Evolutionary conservation across 305 asterid genomes (phyloP).

Genomic region (Rubia tinctorum): DNA sequence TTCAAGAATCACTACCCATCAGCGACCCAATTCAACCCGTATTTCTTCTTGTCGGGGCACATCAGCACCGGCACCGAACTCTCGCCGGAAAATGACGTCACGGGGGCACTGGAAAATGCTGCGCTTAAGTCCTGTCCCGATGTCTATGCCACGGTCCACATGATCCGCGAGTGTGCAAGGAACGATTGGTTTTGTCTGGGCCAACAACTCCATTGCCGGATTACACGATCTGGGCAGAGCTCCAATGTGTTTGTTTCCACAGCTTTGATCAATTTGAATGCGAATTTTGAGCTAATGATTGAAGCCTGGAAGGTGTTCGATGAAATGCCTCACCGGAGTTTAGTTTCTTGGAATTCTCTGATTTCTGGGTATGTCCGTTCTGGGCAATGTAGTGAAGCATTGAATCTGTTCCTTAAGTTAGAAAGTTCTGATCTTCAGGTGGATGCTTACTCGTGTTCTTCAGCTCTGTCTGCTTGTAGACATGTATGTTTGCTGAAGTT

Average conservation of each 20-base stretch:
- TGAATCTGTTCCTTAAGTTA: conserved; percentile 42
- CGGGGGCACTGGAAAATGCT: conserved; percentile 12
- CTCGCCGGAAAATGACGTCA: conserved; percentile 17
- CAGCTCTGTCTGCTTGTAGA: conserved; percentile 68
- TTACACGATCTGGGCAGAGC: conserved; percentile 45
- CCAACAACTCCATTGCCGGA: conserved; percentile 56
- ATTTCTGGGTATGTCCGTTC: conserved; percentile 64
- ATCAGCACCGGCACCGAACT: conserved; percentile 18
- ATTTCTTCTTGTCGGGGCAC: conserved; percentile 1
- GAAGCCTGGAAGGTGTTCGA: conserved; percentile 58
- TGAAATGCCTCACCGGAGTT: conserved; percentile 65
- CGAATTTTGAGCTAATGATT: conserved; percentile 36
- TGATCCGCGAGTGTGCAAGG: conserved; percentile 46
- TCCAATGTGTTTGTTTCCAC: conserved; percentile 46
- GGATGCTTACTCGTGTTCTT: conserved; percentile 62
- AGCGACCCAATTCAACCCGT: not conserved
- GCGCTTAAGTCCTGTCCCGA: conserved; percentile 33
- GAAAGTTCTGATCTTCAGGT: conserved; percentile 46
- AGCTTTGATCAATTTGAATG: conserved; percentile 47
- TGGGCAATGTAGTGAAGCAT: conserved; percentile 51
- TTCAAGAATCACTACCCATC: conserved; percentile 8
- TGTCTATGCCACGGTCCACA: conserved; percentile 37
- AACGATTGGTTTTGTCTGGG: conserved; percentile 39
- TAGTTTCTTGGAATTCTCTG: conserved; percentile 81
- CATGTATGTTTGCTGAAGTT: conserved; percentile 36